Evolutionary conservation across 2,329 filamentous ascomycete species (phyloP).

Genomic region (Exophiala calicioides): DNA sequence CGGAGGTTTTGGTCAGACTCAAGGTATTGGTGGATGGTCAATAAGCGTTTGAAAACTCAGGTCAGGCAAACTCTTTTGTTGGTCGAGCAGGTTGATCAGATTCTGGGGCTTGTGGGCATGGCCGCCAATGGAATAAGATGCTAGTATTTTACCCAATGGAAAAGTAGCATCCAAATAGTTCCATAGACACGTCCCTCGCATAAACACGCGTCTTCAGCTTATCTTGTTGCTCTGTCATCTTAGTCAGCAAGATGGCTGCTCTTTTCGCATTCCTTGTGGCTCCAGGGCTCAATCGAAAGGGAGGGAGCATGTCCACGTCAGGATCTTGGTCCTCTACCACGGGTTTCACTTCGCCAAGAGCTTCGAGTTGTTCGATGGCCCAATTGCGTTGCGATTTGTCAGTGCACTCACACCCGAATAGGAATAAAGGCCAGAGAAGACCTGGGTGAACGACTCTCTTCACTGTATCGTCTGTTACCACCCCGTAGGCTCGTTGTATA

Average conservation of each 20-base stretch:
- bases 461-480: background rate
- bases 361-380: slow-evolving; percentile 6
- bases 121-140: background rate
- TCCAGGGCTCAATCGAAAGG: background rate
- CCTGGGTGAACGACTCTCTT: slow-evolving; percentile 3
- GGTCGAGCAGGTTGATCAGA: too few species aligned
- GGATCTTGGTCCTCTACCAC: background rate
- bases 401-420: slow-evolving; percentile 4
- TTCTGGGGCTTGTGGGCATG: too few species aligned
- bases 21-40: too few species aligned
- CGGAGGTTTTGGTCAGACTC: too few species aligned
- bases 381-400: background rate
- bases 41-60: too few species aligned
- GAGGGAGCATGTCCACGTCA: background rate
- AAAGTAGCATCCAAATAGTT: slow-evolving; percentile 3
- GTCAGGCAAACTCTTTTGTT: too few species aligned
- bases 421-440: slow-evolving; percentile 3
- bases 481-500: slow-evolving; percentile 6
- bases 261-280: slow-evolving; percentile 3
- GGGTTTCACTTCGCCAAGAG: slow-evolving; percentile 4
- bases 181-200: background rate
- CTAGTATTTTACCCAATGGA: slow-evolving; percentile 3
- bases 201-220: background rate
- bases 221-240: slow-evolving; percentile 4
- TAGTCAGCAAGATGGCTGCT: background rate